Base-by-base conservation (phyloP, 2,329 filamentous ascomycete genomes). In the Cladophialophora psammophila region DNA sequence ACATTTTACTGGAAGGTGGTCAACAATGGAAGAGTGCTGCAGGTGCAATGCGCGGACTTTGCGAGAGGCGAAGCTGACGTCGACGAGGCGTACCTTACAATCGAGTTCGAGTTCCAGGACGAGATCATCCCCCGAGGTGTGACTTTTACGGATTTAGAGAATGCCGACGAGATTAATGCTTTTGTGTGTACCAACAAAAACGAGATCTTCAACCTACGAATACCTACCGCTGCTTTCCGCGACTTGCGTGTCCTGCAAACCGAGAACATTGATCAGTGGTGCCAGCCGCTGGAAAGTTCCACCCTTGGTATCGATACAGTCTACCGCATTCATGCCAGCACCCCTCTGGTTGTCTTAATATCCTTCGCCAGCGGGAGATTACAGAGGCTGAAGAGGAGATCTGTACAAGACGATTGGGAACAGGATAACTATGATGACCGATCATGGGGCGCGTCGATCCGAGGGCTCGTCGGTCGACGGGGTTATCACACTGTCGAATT, bases 1-100 rank as follows among this genome's bases (percentile, higher is more conserved):
- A 92, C 88, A 78, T 96, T 98, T 76, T 85, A 97, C 56, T 99
- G 95, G 95, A 88, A 94, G 73, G 86, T 98, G 45, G 81, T 97
- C 68, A 91, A 96, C 75, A 88, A 92, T 74, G 88, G 89, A 75
- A 91, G 87, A 72, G 84, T 93, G 69, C 84, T 99, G 73, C 94
- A 95, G 80, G 85, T 99, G 59, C 91, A 92, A 75, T 89, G 88
- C 48, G 88, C 92, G 67, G 95, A 99, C 79, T 81, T 97, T 71
- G 90, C 88, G 76, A 93, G 86, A 81, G 87, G 84, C 71, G 85
- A 84, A 68, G 85, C 84, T 72, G 86, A 88, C 26, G 79, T 83
- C 52, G 76, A 80, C 59, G 92, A 96, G 78, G 88, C 91, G 63
- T 88, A 90, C 71, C 82, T 95, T 60, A 90, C 91, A 4, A 83